Evolutionary conservation across 306 rosid genomes (phyloP), one percentile per base, ranked within the genome.

Genomic region (Styphnolobium japonicum): DNA sequence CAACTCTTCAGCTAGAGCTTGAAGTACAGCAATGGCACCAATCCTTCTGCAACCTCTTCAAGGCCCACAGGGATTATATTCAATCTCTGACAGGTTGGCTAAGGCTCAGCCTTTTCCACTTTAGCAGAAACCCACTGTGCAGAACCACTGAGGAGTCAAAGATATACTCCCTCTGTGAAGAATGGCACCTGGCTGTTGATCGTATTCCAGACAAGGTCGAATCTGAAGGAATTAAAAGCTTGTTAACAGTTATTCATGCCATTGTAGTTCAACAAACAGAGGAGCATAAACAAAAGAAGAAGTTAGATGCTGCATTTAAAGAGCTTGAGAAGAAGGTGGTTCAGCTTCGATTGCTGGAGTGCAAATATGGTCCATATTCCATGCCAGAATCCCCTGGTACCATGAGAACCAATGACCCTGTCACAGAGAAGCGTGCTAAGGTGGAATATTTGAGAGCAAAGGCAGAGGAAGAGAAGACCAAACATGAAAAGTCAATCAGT

Each of bases 21-120:
- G 92, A 91, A 63, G 99, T 90, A 25, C 96, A 95, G 61, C 98
- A 95, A 80, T 95, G 99, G 99, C 90, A 95, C 80, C 84, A 78
- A 42, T 95, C 99, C 79, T 95, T 95, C 63, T 85, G 97, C 86
- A 91, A 85, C 81, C 86, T 91, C 61, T 92, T 91, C 83, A 91
- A 87, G 75, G 90, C 97, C 7, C 98, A 93, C 73, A 85, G 85
- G 4, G 99, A 93, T 27, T 95, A 95, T 14, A 85, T 95, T 77
- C 93, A 91, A 73, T 91, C 97, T 42, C 98, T 95, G 76, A 86
- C 92, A 3, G 89, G 93, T 53, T 95, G 99, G 99, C 93, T 95
- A 53, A 97, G 98, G 63, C 96, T 93, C 21, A 89, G 96, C 76
- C 98, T 93, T 74, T 90, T 91, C 82, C 99, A 95, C 76, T 84